These are phyloP conservation scores for Pilasporangium apinafurcum DNA, from an alignment of 352 stramenopile genomes.

Conservation along the genomic window DNA sequence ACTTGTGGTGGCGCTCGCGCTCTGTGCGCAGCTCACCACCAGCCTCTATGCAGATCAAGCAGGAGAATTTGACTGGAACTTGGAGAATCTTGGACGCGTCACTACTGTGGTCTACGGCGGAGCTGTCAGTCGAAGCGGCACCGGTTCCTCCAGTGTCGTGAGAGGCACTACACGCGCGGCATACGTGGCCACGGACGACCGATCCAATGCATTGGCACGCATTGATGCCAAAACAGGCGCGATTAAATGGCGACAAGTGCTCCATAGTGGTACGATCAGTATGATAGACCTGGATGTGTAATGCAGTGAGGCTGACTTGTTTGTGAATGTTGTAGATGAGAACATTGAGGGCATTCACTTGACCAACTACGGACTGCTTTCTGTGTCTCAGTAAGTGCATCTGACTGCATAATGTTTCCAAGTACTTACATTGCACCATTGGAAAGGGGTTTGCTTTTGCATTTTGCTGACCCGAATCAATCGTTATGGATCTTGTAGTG, in stretches of 20 bases:
- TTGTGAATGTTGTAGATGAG: conserved; percentile 28
- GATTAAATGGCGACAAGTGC: conserved; percentile 73
- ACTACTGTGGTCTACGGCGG: conserved; percentile 37
- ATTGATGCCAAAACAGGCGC: conserved; percentile 61
- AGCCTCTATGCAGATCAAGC: conserved; percentile 74
- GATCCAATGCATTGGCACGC: conserved; percentile 51
- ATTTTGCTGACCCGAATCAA: no score
- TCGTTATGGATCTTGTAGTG: no score
- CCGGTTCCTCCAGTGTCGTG: conserved; percentile 22
- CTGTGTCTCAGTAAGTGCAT: conserved; percentile 47
- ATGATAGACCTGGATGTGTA: background rate
- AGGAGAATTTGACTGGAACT: conserved; percentile 74
- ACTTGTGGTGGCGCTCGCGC: conserved; percentile 10
- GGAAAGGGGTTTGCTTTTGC: background rate
- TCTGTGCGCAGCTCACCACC: conserved; percentile 13
- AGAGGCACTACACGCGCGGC: conserved; percentile 37
- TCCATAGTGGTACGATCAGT: conserved; percentile 27
- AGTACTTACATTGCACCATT: conserved; percentile 1
- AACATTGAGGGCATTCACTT: conserved; percentile 61
- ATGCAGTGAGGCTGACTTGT: background rate
- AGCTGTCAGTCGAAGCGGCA: conserved; percentile 36
- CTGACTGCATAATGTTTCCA: background rate
- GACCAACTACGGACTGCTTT: conserved; percentile 59
- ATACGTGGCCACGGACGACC: conserved; percentile 66
- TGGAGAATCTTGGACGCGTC: conserved; percentile 53